phyloP scores from a whole-genome alignment of 305 asterid genomes.

The Plantago lanceolata region DNA sequence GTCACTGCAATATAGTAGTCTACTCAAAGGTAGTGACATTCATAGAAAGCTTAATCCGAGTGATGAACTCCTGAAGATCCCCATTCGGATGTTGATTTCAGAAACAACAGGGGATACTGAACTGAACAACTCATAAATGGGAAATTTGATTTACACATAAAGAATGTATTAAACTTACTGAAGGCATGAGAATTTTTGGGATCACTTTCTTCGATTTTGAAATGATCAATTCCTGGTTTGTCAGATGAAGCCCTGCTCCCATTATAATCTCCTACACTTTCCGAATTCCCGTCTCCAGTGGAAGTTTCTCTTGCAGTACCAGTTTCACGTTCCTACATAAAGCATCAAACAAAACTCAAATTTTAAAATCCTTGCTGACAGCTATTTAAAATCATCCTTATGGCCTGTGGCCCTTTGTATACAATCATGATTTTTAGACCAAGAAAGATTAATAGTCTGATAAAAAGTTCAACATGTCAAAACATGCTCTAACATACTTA shows the following conservation, averaged over 20 bases:
- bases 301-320: slow-evolving; percentile 38
- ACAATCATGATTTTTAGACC: neutral
- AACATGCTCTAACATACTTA: neutral
- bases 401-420: neutral
- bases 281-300: slow-evolving; percentile 28
- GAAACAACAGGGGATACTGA: neutral
- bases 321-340: slow-evolving; percentile 41
- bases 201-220: slow-evolving; percentile 62
- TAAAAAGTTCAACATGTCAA: neutral
- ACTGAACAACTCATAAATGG: neutral
- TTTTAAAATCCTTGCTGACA: neutral
- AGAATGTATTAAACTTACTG: slow-evolving; percentile 44
- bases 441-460: neutral
- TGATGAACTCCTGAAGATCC: no score
- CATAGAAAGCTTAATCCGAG: no score
- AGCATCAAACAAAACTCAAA: neutral
- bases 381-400: no score
- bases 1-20: no score
- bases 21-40: no score
- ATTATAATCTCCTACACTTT: slow-evolving; percentile 21
- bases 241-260: slow-evolving; percentile 27
- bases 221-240: slow-evolving; percentile 66
- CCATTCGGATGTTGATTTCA: no score
- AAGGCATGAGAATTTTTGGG: slow-evolving; percentile 66
- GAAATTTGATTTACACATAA: neutral